Evolutionary conservation across 768 basidiomycete genomes (phyloP), one percentile per base, ranked within the genome.

Genomic region (Russula earlei): DNA sequence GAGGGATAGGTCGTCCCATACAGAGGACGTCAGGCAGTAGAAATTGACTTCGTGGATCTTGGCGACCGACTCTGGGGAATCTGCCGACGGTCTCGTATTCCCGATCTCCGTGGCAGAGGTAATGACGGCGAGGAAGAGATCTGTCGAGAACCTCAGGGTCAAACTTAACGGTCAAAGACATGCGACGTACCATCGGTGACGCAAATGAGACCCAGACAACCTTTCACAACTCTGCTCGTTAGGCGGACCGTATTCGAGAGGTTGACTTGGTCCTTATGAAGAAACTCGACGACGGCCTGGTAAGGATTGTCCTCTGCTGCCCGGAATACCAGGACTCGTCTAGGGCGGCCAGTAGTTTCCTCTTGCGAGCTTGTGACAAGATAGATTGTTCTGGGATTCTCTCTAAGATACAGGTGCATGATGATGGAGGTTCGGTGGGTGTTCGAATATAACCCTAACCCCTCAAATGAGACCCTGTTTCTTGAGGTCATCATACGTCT

Each of bases 401-500:
- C 83, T 62, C 73, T 75, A 48, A 91, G 77, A 67, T 89, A 84
- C 45, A 91, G 75, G 70, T 87, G 79, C 89, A 91, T 91, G 51
- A n/a, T 19, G 49, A 43, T 8, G 47, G n/a, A n/a, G n/a, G n/a
- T n/a, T n/a, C n/a, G n/a, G n/a, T n/a, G n/a, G n/a, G n/a, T n/a
- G n/a, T n/a, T n/a, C n/a, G n/a, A n/a, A n/a, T n/a, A n/a, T n/a
- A n/a, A n/a, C n/a, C n/a, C n/a, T n/a, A n/a, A n/a, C n/a, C n/a
- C n/a, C 9, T 56, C 55, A 89, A 54, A 94, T 88, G 54, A 95
- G 73, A 55, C 93, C 94, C 68, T 97, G 94, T 72, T 93, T 91
- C 77, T 93, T 95, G 63, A 96, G 75, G 66, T 95, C 91, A 64
- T 95, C 91, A 66, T 93, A 97, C n/a, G 91, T 95, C 77, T 96